phyloP scores from a whole-genome alignment of 352 stramenopile genomes.

The Phytophthora pini region DNA sequence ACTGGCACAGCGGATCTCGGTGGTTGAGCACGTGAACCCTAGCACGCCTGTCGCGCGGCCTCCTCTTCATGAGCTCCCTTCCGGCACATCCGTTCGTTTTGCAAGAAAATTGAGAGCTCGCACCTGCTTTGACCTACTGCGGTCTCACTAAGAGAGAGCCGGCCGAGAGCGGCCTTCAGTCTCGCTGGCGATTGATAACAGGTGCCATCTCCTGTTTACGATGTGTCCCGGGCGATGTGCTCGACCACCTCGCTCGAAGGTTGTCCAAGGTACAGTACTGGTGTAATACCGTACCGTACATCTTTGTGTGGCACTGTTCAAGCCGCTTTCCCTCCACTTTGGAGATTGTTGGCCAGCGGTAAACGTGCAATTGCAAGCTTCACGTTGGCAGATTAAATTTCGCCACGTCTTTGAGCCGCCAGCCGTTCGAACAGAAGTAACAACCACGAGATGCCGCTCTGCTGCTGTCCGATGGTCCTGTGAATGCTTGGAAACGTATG shows the following conservation, averaged over 20 bases:
- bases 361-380: slow-evolving; percentile 5
- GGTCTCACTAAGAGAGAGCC: background rate
- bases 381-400: slow-evolving; percentile 16
- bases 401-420: slow-evolving; percentile 15
- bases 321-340: slow-evolving; percentile 6
- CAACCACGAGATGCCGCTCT: slow-evolving; percentile 11
- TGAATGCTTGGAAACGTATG: slow-evolving; percentile 7
- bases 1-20: slow-evolving; percentile 23
- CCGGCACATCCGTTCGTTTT: slow-evolving; percentile 19
- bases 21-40: slow-evolving; percentile 17
- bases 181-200: slow-evolving; percentile 3
- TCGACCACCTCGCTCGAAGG: too few relatives aligned
- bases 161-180: background rate
- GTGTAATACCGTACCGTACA: background rate
- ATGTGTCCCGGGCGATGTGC: background rate
- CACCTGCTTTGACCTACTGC: background rate
- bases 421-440: slow-evolving; percentile 23
- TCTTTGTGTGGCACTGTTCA: slow-evolving; percentile 9
- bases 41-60: slow-evolving; percentile 18
- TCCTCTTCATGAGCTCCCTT: slow-evolving; percentile 17
- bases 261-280: too few relatives aligned
- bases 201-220: slow-evolving; percentile 3
- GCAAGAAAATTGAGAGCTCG: slow-evolving; percentile 15
- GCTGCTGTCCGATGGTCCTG: slow-evolving; percentile 8
- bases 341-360: slow-evolving; percentile 7